A percentile compares a stretch with the other conserved stretches of the same genome.
phyloP scores from a whole-genome alignment of 2,329 filamentous ascomycete genomes.

The Didymella glomerata region DNA sequence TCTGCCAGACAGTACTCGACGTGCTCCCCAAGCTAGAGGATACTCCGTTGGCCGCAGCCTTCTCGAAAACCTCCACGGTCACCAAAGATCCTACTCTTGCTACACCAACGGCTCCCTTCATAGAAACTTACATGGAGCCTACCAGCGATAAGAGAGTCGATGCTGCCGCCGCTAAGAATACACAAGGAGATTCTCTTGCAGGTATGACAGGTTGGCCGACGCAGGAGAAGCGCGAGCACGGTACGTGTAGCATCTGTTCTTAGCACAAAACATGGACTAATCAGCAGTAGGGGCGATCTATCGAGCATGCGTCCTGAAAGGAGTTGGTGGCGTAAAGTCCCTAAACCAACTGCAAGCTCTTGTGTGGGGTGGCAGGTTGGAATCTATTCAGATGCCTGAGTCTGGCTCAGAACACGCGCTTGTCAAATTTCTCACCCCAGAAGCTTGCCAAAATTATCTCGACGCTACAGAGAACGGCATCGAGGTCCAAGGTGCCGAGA shows the following conservation, averaged over 20 bases:
- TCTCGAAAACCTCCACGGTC: background rate
- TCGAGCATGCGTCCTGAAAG: conserved; percentile 42
- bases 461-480: conserved; percentile 49
- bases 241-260: conserved; percentile 24
- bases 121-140: background rate
- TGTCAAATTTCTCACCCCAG: conserved; percentile 46
- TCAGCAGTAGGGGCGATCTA: conserved; percentile 26
- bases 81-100: no score
- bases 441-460: conserved; percentile 46
- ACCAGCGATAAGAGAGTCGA: background rate
- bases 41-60: background rate
- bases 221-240: conserved; percentile 41
- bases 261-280: conserved; percentile 14
- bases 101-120: background rate
- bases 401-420: conserved; percentile 35
- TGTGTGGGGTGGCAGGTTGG: conserved; percentile 51
- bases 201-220: conserved; percentile 37
- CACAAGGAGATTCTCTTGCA: conserved; percentile 18
- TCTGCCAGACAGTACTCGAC: conserved; percentile 34
- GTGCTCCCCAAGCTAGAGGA: conserved; percentile 29
- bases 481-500: conserved; percentile 30
- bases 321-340: conserved; percentile 30
- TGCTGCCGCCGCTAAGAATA: background rate
- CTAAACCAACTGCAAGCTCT: conserved; percentile 46
- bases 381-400: conserved; percentile 40